A percentile compares a stretch with the other conserved stretches of the same genome.
phyloP scores from a whole-genome alignment of 768 basidiomycete genomes.

The Termitomyces sp. region DNA sequence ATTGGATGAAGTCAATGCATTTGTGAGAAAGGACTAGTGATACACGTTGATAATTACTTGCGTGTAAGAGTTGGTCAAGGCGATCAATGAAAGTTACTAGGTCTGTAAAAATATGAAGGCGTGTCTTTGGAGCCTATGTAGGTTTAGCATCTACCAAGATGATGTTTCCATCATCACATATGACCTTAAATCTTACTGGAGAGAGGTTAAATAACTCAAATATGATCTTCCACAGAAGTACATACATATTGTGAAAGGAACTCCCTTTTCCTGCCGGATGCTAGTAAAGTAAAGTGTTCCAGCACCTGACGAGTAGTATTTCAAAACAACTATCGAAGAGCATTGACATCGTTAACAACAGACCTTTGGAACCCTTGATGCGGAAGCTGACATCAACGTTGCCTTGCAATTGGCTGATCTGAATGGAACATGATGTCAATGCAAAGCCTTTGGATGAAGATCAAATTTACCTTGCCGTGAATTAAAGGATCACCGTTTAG shows the following conservation, averaged over 20 bases:
- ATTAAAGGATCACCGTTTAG: slow-evolving; percentile 74
- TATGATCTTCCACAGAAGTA: background rate
- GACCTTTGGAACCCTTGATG: slow-evolving; percentile 69
- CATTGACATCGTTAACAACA: background rate
- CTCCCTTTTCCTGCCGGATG: slow-evolving; percentile 69
- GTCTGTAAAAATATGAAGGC: background rate
- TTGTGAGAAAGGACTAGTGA: background rate
- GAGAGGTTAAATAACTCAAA: slow-evolving; percentile 1
- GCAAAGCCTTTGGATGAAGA: background rate
- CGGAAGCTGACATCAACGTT: slow-evolving; percentile 76
- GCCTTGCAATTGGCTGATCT: slow-evolving; percentile 73
- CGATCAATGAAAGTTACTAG: background rate
- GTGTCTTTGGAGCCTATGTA: slow-evolving; percentile 4
- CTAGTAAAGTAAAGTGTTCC: slow-evolving; percentile 84
- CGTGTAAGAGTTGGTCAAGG: background rate
- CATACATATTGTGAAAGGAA: slow-evolving; percentile 64
- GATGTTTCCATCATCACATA: slow-evolving; percentile 53
- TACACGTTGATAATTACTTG: background rate
- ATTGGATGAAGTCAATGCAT: background rate
- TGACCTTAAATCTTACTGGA: slow-evolving; percentile 62
- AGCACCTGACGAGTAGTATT: slow-evolving; percentile 34
- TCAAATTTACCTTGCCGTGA: slow-evolving; percentile 51
- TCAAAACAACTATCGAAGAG: background rate
- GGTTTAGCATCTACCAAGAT: slow-evolving; percentile 35
- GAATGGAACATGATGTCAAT: background rate